Percentiles rank a stretch among this genome's conserved stretches.
Conservation (phyloP, 106 monocot species). For the Cymbidium sinense region DNA sequence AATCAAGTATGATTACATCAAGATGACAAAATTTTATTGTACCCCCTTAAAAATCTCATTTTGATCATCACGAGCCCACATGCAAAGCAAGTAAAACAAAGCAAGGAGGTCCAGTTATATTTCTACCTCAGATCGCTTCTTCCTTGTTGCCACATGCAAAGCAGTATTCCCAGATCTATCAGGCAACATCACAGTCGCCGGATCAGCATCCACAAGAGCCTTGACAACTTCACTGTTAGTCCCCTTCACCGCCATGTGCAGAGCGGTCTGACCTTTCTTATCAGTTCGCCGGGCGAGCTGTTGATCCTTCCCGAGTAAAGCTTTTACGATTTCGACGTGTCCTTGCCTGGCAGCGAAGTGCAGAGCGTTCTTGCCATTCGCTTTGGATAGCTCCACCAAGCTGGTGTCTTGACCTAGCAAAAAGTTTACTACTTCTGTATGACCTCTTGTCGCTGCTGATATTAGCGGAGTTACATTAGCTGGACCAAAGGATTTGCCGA, state of each 20-base stretch:
- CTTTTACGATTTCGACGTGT: conserved; percentile 49
- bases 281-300: conserved; percentile 61
- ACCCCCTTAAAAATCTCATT: too few relatives aligned
- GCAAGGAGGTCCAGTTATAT: too few relatives aligned
- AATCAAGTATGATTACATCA: too few relatives aligned
- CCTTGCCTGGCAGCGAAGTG: conserved; percentile 64
- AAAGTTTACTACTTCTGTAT: conserved; percentile 32
- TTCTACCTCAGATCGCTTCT: conserved; percentile 69
- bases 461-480: conserved; percentile 60
- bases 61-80: too few relatives aligned
- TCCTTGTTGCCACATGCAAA: conserved; percentile 64
- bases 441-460: conserved; percentile 55
- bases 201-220: conserved; percentile 58
- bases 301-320: conserved; percentile 49
- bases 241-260: conserved; percentile 80
- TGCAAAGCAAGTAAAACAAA: too few relatives aligned
- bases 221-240: conserved; percentile 39
- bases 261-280: conserved; percentile 70
- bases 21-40: too few relatives aligned
- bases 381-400: conserved; percentile 33
- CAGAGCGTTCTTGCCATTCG: conserved; percentile 63
- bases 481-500: conserved; percentile 55
- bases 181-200: conserved; percentile 55
- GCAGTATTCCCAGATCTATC: conserved; percentile 64
- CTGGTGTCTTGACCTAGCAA: conserved; percentile 26